Evolutionary conservation across 2,329 filamentous ascomycete species (phyloP).

Genomic region (Aureobasidium sp.): DNA sequence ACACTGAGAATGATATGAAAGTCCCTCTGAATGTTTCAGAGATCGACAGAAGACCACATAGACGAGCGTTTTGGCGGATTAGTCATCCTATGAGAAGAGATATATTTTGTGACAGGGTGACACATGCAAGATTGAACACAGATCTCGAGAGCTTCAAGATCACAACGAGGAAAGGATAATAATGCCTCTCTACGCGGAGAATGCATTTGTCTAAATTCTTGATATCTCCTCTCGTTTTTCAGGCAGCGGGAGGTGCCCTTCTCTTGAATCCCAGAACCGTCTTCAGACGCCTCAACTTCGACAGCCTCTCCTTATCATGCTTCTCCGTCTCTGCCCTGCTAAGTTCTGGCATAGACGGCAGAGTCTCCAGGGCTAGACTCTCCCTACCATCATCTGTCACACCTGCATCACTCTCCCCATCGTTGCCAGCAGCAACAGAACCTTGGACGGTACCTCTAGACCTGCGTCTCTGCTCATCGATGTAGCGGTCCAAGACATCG

Average conservation of each 20-base stretch:
- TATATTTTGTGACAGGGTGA: background rate
- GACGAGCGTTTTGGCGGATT: too few relatives aligned
- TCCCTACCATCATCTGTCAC: slow-evolving; percentile 16
- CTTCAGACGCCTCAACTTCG: slow-evolving; percentile 29
- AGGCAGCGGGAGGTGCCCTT: background rate
- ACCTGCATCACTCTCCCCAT: slow-evolving; percentile 9
- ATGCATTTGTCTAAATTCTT: background rate
- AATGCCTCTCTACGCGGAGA: too few relatives aligned
- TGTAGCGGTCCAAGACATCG: slow-evolving; percentile 26
- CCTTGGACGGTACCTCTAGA: slow-evolving; percentile 17
- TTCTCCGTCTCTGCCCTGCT: slow-evolving; percentile 25
- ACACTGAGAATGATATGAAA: too few relatives aligned
- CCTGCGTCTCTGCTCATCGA: slow-evolving; percentile 27
- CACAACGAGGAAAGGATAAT: background rate
- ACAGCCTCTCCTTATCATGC: slow-evolving; percentile 30
- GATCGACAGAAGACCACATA: too few relatives aligned
- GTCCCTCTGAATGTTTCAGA: too few relatives aligned
- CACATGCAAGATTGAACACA: background rate
- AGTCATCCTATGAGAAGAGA: too few relatives aligned
- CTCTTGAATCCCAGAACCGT: slow-evolving; percentile 29
- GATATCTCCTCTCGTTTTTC: background rate
- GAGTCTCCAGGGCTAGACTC: background rate
- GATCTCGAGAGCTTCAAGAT: too few relatives aligned
- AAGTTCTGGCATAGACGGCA: slow-evolving; percentile 7
- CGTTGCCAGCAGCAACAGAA: background rate